phyloP scores from a whole-genome alignment of 768 basidiomycete species.

The Phlebiopsis flavidoalba region DNA sequence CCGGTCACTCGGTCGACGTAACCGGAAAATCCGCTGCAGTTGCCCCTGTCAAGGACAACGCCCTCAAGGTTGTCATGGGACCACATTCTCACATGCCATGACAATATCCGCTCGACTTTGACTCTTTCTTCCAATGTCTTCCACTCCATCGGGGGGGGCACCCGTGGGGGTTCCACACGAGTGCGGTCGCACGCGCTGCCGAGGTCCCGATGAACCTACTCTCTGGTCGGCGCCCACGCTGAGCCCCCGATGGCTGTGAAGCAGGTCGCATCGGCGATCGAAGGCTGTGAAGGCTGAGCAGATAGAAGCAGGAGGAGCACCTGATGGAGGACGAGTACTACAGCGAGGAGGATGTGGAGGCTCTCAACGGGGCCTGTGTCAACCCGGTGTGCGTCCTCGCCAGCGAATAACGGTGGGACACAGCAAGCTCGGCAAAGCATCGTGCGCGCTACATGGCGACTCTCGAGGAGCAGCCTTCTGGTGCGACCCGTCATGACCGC shows the following conservation, averaged over 20 bases:
- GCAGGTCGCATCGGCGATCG: background rate
- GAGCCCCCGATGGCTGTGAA: background rate
- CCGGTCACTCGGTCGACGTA: no score
- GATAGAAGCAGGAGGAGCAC: conserved; percentile 8
- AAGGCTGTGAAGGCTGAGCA: conserved; percentile 5
- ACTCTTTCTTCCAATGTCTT: background rate
- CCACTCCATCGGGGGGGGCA: conserved; percentile 7
- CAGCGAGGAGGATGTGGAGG: background rate
- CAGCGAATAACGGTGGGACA: background rate
- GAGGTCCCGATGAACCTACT: conserved; percentile 4
- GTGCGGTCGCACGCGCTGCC: conserved; percentile 14
- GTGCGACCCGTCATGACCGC: conserved; percentile 36
- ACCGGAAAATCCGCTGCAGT: no score
- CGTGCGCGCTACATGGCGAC: conserved; percentile 28
- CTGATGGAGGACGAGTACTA: background rate
- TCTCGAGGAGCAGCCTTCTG: conserved; percentile 28
- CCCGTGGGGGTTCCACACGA: conserved; percentile 18
- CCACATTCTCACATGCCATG: conserved; percentile 13
- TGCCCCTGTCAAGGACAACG: conserved; percentile 16
- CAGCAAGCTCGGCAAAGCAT: background rate
- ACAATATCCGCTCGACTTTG: conserved; percentile 6
- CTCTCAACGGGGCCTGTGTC: no score
- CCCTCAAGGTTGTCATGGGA: conserved; percentile 22
- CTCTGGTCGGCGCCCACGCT: background rate
- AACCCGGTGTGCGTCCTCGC: background rate